phyloP scores from a whole-genome alignment of 2,329 filamentous ascomycete genomes.

The Rhynchosporium secalis region DNA sequence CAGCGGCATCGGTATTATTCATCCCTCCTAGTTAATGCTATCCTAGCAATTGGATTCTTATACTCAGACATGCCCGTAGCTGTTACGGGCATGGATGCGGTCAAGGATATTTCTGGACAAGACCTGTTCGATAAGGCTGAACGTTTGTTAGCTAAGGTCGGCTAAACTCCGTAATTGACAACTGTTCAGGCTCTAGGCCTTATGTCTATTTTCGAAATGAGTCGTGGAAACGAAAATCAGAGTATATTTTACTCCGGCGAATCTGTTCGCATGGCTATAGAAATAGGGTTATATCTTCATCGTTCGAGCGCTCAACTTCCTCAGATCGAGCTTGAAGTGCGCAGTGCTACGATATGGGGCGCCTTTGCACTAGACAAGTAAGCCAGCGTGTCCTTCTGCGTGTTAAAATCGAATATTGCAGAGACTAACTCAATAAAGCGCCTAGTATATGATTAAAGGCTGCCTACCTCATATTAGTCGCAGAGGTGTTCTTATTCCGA shows the following conservation, averaged over 20 bases:
- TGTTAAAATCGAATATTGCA: no score
- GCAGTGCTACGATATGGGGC: conserved; percentile 54
- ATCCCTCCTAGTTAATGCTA: conserved; percentile 45
- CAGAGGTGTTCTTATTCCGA: no score
- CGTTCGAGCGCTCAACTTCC: conserved; percentile 45
- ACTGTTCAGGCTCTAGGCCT: conserved; percentile 74
- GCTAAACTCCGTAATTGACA: conserved; percentile 61
- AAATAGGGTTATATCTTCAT: conserved; percentile 34
- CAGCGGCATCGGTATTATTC: conserved; percentile 33
- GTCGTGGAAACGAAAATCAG: conserved; percentile 69
- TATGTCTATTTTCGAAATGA: conserved; percentile 74
- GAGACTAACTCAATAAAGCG: no score
- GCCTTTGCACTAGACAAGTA: conserved; percentile 30
- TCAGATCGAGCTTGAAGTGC: conserved; percentile 47
- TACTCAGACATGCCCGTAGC: conserved; percentile 64
- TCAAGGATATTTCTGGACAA: conserved; percentile 65
- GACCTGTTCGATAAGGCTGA: conserved; percentile 72
- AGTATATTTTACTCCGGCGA: conserved; percentile 73
- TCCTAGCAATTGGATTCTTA: conserved; percentile 59
- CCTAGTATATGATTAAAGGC: no score
- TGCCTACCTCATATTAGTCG: no score
- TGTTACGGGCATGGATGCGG: no score
- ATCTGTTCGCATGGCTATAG: conserved; percentile 69
- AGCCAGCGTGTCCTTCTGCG: no score
- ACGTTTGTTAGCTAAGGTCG: conserved; percentile 54